Evolutionary conservation across 75 land plant species (phyloP), one percentile per base, ranked within the genome.

Genomic region (Adiantum capillusveneris): DNA sequence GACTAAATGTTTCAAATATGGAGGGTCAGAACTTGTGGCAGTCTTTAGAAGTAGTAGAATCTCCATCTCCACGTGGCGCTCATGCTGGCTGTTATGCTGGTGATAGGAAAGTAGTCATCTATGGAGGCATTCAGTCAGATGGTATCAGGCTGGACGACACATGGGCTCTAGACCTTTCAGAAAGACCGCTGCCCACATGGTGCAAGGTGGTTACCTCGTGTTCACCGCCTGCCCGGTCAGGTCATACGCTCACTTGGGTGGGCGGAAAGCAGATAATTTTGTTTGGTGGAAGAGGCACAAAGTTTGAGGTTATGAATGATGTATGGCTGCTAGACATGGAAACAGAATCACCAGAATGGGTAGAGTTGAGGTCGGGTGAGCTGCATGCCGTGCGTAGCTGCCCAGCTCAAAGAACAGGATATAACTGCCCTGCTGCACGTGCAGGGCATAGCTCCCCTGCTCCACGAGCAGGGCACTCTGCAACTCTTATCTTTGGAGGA

Each of bases 381-480:
- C 64, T 66, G 6, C 60, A 69, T 21, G 42, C 75, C 1, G n/a
- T n/a, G n/a, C n/a, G n/a, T n/a, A n/a, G n/a, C n/a, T n/a, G n/a
- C n/a, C n/a, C n/a, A n/a, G n/a, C n/a, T n/a, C n/a, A n/a, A n/a
- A n/a, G n/a, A n/a, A n/a, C n/a, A n/a, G n/a, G n/a, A n/a, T n/a
- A n/a, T n/a, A n/a, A n/a, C n/a, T n/a, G n/a, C n/a, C n/a, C n/a
- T n/a, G n/a, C n/a, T n/a, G n/a, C n/a, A n/a, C n/a, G n/a, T n/a
- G 41, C 75, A 2, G 56, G 56, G 6, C 66, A 60, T 25, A 81
- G 70, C 29, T 29, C 64, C 36, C 80, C 96, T 42, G 58, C 77
- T 12, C 81, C 91, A 1, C 78, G 98, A 9, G 83, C 88, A 0
- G 98, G 98, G 21, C 96, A 94, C 67, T 94, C 98, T 9, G 90